Evolutionary conservation across 2,329 filamentous ascomycete genomes (phyloP).

Genomic region (Herpotrichia juniperi): DNA sequence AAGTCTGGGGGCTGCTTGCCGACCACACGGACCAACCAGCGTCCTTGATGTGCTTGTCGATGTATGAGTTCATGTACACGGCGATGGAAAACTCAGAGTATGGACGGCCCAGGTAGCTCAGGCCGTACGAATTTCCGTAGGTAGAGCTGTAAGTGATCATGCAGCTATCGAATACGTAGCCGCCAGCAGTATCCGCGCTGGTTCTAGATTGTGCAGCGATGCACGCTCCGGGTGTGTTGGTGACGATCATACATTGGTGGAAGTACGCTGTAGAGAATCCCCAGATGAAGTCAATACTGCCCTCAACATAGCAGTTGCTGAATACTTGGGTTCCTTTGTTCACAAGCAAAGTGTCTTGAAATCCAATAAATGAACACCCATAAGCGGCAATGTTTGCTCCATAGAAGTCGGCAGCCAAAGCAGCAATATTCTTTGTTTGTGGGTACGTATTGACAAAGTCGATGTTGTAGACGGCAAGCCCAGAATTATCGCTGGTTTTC

Average conservation of each 20-base stretch:
- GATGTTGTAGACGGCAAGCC: constrained; percentile 64
- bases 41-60: constrained; percentile 41
- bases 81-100: constrained; percentile 42
- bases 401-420: constrained; percentile 56
- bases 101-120: constrained; percentile 56
- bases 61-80: constrained; percentile 44
- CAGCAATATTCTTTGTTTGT: constrained; percentile 38
- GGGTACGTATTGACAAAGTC: constrained; percentile 50
- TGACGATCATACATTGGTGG: constrained; percentile 48
- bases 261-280: constrained; percentile 58
- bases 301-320: constrained; percentile 61
- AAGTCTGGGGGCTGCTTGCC: constrained; percentile 39
- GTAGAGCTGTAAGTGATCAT: constrained; percentile 50
- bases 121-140: constrained; percentile 26
- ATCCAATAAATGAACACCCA: constrained; percentile 58
- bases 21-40: constrained; percentile 43
- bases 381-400: constrained; percentile 60
- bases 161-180: constrained; percentile 60
- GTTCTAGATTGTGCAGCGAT: constrained; percentile 27
- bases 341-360: constrained; percentile 57
- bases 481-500: constrained; percentile 43
- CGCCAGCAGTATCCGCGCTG: constrained; percentile 37
- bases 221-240: constrained; percentile 26
- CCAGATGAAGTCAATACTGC: constrained; percentile 64
- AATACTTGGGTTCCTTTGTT: constrained; percentile 60